These are phyloP conservation scores for Annulohypoxylon stygium DNA, from an alignment of 495 filamentous ascomycete genomes.

Conservation along the genomic window DNA sequence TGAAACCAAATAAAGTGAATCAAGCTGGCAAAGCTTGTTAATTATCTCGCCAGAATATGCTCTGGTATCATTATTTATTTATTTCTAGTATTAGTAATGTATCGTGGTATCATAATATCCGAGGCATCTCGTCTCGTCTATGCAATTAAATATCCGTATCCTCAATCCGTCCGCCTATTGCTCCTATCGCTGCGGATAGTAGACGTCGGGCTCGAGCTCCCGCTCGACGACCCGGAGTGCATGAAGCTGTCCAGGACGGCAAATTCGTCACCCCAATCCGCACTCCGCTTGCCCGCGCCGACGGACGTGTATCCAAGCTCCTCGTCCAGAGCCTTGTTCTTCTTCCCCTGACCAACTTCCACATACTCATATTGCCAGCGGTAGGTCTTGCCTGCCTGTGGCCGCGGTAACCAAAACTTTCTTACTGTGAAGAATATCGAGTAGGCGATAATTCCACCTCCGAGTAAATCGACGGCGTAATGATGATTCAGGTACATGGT, in stretches of 20 bases:
- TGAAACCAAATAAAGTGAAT: background rate
- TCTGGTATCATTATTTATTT: constrained; percentile 37
- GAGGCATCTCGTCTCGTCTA: constrained; percentile 21
- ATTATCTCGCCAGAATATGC: background rate
- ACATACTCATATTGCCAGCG: constrained; percentile 97
- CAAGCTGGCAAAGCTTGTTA: background rate
- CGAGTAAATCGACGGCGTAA: constrained; percentile 93
- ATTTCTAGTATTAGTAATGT: constrained; percentile 40
- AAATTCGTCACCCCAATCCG: constrained; percentile 33
- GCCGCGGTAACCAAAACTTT: constrained; percentile 81
- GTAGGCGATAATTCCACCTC: constrained; percentile 84
- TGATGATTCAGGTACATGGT: constrained; percentile 98
- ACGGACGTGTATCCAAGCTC: constrained; percentile 51
- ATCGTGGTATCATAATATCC: constrained; percentile 47
- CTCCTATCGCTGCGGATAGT: constrained; percentile 36
- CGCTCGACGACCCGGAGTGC: constrained; percentile 41
- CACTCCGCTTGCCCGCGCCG: constrained; percentile 25
- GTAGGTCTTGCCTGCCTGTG: constrained; percentile 84
- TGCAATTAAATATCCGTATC: constrained; percentile 25
- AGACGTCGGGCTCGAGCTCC: constrained; percentile 36
- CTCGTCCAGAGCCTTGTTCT: constrained; percentile 54
- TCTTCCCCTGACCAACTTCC: constrained; percentile 71
- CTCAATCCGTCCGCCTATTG: constrained; percentile 30
- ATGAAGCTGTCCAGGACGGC: constrained; percentile 43
- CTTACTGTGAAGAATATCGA: constrained; percentile 83